Percentiles rank a stretch among this genome's conserved stretches.
These are phyloP conservation scores for Ophiocytium majus DNA, from an alignment of 352 stramenopile genomes.

Conservation along the genomic window DNA sequence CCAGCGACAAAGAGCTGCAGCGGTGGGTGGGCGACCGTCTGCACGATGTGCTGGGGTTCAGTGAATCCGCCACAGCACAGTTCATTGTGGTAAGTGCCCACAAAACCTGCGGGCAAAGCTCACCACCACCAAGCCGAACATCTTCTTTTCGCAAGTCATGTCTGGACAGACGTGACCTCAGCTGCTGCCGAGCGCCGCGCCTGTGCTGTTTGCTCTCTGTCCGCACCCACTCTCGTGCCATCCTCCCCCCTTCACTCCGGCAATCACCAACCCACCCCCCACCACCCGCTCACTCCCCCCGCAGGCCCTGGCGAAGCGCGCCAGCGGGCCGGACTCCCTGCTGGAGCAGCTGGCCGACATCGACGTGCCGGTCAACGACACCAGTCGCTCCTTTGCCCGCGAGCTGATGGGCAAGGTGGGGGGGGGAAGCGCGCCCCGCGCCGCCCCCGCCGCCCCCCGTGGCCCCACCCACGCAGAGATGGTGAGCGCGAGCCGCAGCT, in stretches of 20 bases:
- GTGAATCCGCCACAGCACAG: conserved; percentile 49
- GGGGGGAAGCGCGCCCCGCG: not conserved
- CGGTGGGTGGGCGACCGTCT: conserved; percentile 48
- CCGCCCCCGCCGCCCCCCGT: not conserved
- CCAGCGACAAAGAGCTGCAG: conserved; percentile 31
- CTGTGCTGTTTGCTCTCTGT: too few species aligned
- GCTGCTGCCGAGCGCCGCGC: too few species aligned
- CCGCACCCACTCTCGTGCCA: too few species aligned
- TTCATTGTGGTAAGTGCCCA: too few species aligned
- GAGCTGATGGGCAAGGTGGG: conserved; percentile 38
- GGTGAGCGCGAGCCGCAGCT: conserved; percentile 38
- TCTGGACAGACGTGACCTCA: too few species aligned
- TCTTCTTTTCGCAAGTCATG: too few species aligned
- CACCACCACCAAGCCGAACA: too few species aligned
- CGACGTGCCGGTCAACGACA: conserved; percentile 43
- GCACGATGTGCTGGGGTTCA: conserved; percentile 57
- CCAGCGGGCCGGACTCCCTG: conserved; percentile 26
- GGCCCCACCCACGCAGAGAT: conserved; percentile 51
- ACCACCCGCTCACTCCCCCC: too few species aligned
- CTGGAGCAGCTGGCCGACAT: conserved; percentile 37
- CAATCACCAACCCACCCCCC: too few species aligned
- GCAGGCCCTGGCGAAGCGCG: conserved; percentile 48
- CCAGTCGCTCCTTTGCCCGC: conserved; percentile 26
- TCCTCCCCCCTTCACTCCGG: too few species aligned
- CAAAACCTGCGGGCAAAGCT: too few species aligned